phyloP scores from a whole-genome alignment of 768 basidiomycete species.

The Glaciozyma antarctica region DNA sequence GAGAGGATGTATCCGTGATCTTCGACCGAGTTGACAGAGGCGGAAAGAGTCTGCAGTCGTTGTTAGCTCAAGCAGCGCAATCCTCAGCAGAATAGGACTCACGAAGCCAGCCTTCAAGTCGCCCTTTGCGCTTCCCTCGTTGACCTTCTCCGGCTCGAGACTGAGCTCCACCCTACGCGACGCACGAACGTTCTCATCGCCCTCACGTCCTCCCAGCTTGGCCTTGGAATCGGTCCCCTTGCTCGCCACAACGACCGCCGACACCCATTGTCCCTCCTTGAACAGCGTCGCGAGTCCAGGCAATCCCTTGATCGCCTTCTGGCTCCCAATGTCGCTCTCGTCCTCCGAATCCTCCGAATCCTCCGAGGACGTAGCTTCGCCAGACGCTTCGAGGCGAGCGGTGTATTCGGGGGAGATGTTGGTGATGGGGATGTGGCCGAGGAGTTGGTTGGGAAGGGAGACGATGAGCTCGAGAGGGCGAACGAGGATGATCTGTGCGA shows the following conservation, averaged over 20 bases:
- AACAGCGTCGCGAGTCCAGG: constrained; percentile 73
- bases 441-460: constrained; percentile 90
- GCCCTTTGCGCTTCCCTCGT: constrained; percentile 62
- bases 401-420: constrained; percentile 77
- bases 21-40: constrained; percentile 71
- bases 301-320: constrained; percentile 35
- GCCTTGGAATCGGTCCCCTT: constrained; percentile 57
- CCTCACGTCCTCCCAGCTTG: constrained; percentile 49
- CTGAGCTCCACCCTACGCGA: constrained; percentile 76
- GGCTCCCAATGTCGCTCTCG: constrained; percentile 33
- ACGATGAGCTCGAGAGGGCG: constrained; percentile 81
- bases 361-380: constrained; percentile 37
- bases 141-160: constrained; percentile 72
- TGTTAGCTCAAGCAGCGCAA: not conserved
- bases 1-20: constrained; percentile 91
- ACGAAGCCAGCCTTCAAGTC: constrained; percentile 71
- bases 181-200: constrained; percentile 56
- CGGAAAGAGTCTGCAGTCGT: constrained; percentile 55
- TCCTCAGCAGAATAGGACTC: constrained; percentile 39
- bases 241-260: constrained; percentile 61
- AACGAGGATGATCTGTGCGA: constrained; percentile 77
- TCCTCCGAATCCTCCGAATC: constrained; percentile 39
- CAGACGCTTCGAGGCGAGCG: constrained; percentile 55
- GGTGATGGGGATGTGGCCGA: constrained; percentile 88
- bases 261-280: constrained; percentile 72